Percentiles rank a stretch among this genome's conserved stretches.
These are phyloP conservation scores for Leccinum variicolor DNA, from an alignment of 768 basidiomycete genomes.

Conservation along the genomic window DNA sequence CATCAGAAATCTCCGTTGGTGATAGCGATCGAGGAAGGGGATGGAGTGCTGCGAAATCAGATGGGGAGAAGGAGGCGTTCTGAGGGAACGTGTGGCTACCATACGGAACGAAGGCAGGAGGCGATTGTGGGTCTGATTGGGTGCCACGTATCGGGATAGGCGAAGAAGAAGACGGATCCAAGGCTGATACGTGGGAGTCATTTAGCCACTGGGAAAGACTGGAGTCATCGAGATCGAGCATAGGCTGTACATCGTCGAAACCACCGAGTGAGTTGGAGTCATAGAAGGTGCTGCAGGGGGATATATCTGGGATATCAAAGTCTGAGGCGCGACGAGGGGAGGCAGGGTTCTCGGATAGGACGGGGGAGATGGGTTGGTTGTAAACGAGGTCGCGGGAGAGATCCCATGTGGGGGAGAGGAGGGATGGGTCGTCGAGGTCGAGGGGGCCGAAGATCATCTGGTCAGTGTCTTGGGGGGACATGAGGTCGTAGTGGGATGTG, in stretches of 20 bases:
- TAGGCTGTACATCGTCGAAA: slow-evolving; percentile 31
- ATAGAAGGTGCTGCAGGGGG: slow-evolving; percentile 35
- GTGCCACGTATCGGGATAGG: slow-evolving; percentile 63
- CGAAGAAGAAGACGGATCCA: slow-evolving; percentile 42
- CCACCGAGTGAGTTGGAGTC: slow-evolving; percentile 30
- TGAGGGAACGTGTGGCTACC: slow-evolving; percentile 46
- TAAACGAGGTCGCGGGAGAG: slow-evolving; percentile 32
- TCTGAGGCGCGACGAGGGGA: slow-evolving; percentile 40
- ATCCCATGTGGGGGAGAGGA: slow-evolving; percentile 30
- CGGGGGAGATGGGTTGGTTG: slow-evolving; percentile 40
- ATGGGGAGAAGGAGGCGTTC: slow-evolving; percentile 55
- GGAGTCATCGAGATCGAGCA: slow-evolving; percentile 41
- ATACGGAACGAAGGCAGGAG: slow-evolving; percentile 50
- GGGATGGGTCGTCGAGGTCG: slow-evolving; percentile 30
- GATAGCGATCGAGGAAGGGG: slow-evolving; percentile 62
- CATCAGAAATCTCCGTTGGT: slow-evolving; percentile 52
- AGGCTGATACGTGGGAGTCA: slow-evolving; percentile 46
- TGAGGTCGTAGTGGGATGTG: slow-evolving; percentile 40
- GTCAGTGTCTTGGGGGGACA: slow-evolving; percentile 28
- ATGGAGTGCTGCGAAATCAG: slow-evolving; percentile 57
- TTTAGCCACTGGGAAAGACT: slow-evolving; percentile 59
- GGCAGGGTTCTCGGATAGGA: slow-evolving; percentile 36
- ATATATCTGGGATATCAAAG: slow-evolving; percentile 40
- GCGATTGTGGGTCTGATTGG: slow-evolving; percentile 38
- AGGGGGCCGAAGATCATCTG: slow-evolving; percentile 35